Conservation (phyloP, 1,139 yeast species). For the Pichia sp. region DNA sequence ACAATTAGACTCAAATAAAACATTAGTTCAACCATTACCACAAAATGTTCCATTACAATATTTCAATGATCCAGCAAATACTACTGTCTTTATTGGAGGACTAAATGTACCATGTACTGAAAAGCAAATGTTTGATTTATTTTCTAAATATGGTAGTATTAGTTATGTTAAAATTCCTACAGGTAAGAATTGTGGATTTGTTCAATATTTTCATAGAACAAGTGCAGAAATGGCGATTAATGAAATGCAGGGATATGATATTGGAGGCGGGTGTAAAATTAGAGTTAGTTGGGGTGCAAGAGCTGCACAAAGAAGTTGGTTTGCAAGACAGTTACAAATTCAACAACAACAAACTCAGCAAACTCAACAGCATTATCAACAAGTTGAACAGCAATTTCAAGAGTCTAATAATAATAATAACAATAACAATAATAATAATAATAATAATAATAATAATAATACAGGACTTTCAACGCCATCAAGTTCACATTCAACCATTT, state of each 20-base stretch:
- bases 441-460: too few species aligned
- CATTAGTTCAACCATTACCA: conserved; percentile 26
- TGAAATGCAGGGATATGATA: conserved; percentile 68
- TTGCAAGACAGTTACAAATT: conserved; percentile 27
- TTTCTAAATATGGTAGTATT: conserved; percentile 61
- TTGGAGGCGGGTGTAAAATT: conserved; percentile 57
- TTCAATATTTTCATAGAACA: conserved; percentile 54
- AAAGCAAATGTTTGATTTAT: conserved; percentile 50
- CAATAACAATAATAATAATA: too few species aligned
- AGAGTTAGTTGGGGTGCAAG: conserved; percentile 65
- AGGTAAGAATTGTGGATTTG: conserved; percentile 68
- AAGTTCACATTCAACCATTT: conserved; percentile 7
- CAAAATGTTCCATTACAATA: conserved; percentile 28
- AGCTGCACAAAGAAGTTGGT: conserved; percentile 32
- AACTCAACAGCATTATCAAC: conserved; percentile 15
- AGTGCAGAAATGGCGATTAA: conserved; percentile 69
- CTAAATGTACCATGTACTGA: conserved; percentile 51
- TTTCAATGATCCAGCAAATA: conserved; percentile 55
- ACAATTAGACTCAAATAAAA: conserved; percentile 11
- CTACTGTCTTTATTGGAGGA: conserved; percentile 73
- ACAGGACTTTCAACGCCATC: conserved; percentile 14
- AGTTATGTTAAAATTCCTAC: conserved; percentile 63
- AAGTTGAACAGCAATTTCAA: too few species aligned
- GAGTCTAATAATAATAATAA: too few species aligned
- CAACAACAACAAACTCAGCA: conserved; percentile 24